These are phyloP conservation scores for Peronospora farinosa DNA, from an alignment of 352 stramenopile genomes.

Conservation along the genomic window DNA sequence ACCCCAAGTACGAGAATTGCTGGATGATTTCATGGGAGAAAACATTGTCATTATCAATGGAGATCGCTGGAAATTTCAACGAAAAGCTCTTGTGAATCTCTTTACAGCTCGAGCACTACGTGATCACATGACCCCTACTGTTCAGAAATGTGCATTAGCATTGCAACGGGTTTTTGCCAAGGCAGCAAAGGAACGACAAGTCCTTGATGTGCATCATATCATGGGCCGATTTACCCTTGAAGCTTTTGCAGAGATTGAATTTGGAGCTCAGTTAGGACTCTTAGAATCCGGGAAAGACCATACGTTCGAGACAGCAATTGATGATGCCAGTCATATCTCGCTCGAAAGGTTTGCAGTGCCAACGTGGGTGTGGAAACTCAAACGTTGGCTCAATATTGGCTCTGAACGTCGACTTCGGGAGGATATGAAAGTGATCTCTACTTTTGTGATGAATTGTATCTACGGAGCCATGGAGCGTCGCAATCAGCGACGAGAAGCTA, in stretches of 20 bases:
- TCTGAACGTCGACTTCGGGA: slow-evolving; percentile 18
- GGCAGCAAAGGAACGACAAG: slow-evolving; percentile 2
- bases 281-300: slow-evolving; percentile 29
- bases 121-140: slow-evolving; percentile 33
- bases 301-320: slow-evolving; percentile 31
- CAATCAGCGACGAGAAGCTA: slow-evolving; percentile 11
- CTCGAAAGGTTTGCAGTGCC: slow-evolving; percentile 26
- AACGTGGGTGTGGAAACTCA: slow-evolving; percentile 41
- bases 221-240: slow-evolving; percentile 40
- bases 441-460: slow-evolving; percentile 27
- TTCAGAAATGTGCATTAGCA: slow-evolving; percentile 28
- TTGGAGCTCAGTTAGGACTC: slow-evolving; percentile 33
- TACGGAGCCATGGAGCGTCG: slow-evolving; percentile 19
- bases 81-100: slow-evolving; percentile 34
- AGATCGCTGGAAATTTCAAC: slow-evolving; percentile 40
- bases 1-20: slow-evolving; percentile 26
- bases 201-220: slow-evolving; percentile 27
- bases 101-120: slow-evolving; percentile 37
- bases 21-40: slow-evolving; percentile 42
- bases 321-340: slow-evolving; percentile 31
- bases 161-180: slow-evolving; percentile 24
- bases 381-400: slow-evolving; percentile 37
- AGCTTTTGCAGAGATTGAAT: slow-evolving; percentile 42
- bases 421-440: slow-evolving; percentile 27
- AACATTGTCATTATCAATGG: slow-evolving; percentile 46